Conservation (phyloP, 164 flowering plant species). For the Vitis vinifera region DNA sequence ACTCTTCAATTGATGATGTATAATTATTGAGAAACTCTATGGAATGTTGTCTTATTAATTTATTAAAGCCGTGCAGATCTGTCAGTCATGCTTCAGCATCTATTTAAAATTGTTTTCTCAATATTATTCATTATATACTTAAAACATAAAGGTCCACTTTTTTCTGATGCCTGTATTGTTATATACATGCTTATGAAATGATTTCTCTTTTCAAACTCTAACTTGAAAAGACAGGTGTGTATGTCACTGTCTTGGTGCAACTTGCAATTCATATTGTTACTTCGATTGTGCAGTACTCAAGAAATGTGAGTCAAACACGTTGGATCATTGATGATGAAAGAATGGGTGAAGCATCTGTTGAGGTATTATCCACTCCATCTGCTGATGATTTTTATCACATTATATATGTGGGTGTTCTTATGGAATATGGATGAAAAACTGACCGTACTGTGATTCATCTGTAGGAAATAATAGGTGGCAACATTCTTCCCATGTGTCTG, state of each 20-base stretch:
- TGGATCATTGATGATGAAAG: slow-evolving; percentile 98
- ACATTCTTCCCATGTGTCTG: slow-evolving; percentile 59
- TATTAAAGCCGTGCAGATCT: no score
- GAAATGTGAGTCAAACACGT: slow-evolving; percentile 94
- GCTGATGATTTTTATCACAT: background rate
- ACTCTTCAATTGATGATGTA: no score
- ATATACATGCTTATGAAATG: background rate
- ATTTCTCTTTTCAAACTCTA: background rate
- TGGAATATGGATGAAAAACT: slow-evolving; percentile 5
- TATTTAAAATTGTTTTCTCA: no score
- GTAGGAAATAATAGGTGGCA: slow-evolving; percentile 82
- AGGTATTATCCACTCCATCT: slow-evolving; percentile 44
- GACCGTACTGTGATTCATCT: slow-evolving; percentile 8
- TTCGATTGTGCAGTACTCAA: slow-evolving; percentile 62
- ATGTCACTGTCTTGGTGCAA: background rate
- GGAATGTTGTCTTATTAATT: no score
- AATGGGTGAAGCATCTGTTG: slow-evolving; percentile 98
- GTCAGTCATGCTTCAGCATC: no score
- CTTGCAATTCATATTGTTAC: slow-evolving; percentile 7
- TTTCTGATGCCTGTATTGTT: background rate
- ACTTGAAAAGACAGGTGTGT: background rate
- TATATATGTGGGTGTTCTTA: background rate
- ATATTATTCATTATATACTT: no score
- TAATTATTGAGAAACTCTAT: no score
- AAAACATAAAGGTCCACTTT: background rate